Evolutionary conservation across 345 rosid species (phyloP), one percentile per base, ranked within the genome.

Genomic region (Eucalyptus marginata): DNA sequence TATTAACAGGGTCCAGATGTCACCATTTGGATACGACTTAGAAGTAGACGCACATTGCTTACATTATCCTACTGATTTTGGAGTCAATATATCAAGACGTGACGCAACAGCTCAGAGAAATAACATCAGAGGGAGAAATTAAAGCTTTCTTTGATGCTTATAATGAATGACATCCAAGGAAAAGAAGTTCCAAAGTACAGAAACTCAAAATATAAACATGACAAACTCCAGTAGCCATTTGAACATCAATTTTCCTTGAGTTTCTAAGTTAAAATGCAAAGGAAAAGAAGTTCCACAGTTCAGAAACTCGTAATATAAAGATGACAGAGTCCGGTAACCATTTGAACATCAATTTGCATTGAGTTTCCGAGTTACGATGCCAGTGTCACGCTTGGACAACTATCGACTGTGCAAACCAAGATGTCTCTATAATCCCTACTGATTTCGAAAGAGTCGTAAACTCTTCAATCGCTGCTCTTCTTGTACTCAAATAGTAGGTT

Each of bases 401-500:
- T 88, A 89, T 95, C 98, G 36, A 92, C 97, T 33, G 91, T 93
- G 84, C 99, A 97, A 83, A 96, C 95, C 91, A 96, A 89, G 58
- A 97, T 92, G 91, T 97, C 98, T 91, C 92, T 94, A 92, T 97
- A 97, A 89, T 96, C 96, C 91, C 98, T 94, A 27, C 96, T 93
- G 89, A 97, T 94, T 89, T 94, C 94, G 93, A 96, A 96, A 31
- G 95, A 93, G 92, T 97, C 97, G 49, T 95, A 89, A 18, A 96
- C 96, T 90, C 93, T 89, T 40, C 99, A 98, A 17, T 93, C 93
- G 13, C 95, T 84, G 93, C 99, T 97, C 91, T 92, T 97, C 94
- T 95, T 96, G 92, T 97, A 97, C 96, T 97, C 99, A 46, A 95
- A 95, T 8, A 94, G 93, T 88, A 97, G 92, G 27, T 92, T 93